Evolutionary conservation across 116 monocot species (phyloP).

Genomic region (Zostera marina): DNA sequence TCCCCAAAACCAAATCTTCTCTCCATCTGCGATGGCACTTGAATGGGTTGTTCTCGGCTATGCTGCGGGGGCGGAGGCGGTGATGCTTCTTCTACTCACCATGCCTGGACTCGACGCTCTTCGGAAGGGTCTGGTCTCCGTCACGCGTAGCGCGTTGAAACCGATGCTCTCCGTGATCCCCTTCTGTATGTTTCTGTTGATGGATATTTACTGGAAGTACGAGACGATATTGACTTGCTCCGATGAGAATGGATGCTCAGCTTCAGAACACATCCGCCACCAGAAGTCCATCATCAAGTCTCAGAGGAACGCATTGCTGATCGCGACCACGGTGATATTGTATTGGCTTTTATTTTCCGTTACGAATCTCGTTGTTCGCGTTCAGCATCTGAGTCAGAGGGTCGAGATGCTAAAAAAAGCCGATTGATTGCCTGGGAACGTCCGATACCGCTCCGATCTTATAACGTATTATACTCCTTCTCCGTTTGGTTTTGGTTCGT

Average conservation of each 20-base stretch:
- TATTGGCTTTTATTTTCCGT: slow-evolving; percentile 78
- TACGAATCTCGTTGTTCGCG: slow-evolving; percentile 31
- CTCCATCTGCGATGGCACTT: slow-evolving; percentile 30
- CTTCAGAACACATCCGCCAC: slow-evolving; percentile 62
- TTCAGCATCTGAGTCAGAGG: slow-evolving; percentile 39
- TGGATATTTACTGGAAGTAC: slow-evolving; percentile 95
- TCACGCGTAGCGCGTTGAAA: slow-evolving; percentile 45
- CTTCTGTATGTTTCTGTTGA: slow-evolving; percentile 64
- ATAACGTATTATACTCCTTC: too few species aligned
- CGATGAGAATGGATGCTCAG: slow-evolving; percentile 53
- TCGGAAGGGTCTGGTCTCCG: slow-evolving; percentile 43
- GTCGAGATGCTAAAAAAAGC: slow-evolving; percentile 49
- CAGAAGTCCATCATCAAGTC: slow-evolving; percentile 81
- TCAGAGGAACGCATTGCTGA: slow-evolving; percentile 70
- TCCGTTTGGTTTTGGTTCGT: background rate
- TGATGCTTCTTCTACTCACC: slow-evolving; percentile 67
- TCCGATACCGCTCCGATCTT: background rate
- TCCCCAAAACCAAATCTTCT: background rate
- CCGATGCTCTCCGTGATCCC: slow-evolving; percentile 61
- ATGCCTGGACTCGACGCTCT: slow-evolving; percentile 58
- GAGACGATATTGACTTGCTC: slow-evolving; percentile 61
- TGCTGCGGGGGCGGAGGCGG: slow-evolving; percentile 69
- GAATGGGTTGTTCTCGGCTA: slow-evolving; percentile 83
- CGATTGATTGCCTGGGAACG: slow-evolving; percentile 13
- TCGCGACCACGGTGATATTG: slow-evolving; percentile 51